Evolutionary conservation across 2,329 filamentous ascomycete species (phyloP), one percentile per base, ranked within the genome.

Genomic region (Aspergillus fumigatus): DNA sequence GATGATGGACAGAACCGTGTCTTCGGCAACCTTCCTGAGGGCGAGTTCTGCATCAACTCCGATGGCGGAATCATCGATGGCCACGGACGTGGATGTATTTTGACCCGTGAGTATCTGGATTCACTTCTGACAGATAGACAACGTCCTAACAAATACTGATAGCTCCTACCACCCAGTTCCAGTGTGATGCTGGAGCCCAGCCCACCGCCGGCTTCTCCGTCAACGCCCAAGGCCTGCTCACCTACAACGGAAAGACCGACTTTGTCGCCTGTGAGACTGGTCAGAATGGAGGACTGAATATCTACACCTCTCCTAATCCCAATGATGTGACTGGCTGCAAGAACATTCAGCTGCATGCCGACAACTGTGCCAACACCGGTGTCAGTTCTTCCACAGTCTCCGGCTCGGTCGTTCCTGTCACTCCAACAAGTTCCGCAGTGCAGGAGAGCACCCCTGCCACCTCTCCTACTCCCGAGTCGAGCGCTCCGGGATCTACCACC

Each of bases 211-310:
- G 84, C 29, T 88, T 88, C 71, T 73, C 75, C 7, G 77, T 88
- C 56, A 76, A 71, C 48, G 80, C 79, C 26, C 72, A 81, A 57
- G 84, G 85, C 35, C 65, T 69, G 6, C 66, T 89, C 21, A 75
- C 75, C 2, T 82, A 80, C 70, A 73, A 82, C 32, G 80, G 79
- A 48, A 78, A 75, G 63, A 70, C 75, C 3, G 72, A 73, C 27
- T 88, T 88, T 69, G 84, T 81, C 65, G 80, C 84, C 47, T 89
- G 87, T 67, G 78, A 81, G 27, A 85, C 84, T 21, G 74, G 72
- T 26, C 61, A 74, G 52, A 70, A 75, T 48, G 67, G 65, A 25
- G 74, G 69, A 26, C 59, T 72, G 57, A 78, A 79, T 59, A 64
- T 79, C 62, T 78, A 77, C 60, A 76, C 68, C n/a, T 66, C 32